phyloP scores from a whole-genome alignment of 805 yeast genomes.

The Kazachstania taianensis region DNA sequence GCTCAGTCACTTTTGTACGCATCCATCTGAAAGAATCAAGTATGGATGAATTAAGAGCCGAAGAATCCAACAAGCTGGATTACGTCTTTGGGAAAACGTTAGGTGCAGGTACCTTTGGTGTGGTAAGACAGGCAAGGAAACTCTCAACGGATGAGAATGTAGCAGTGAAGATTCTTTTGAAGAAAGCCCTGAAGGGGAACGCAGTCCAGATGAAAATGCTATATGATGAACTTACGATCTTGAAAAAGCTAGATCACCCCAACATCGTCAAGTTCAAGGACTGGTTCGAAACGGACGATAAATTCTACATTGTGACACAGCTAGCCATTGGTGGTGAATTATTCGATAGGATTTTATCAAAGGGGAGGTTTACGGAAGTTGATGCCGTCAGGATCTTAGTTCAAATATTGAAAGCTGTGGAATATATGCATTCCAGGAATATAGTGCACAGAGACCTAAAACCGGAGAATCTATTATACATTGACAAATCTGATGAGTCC shows the following conservation, averaged over 20 bases:
- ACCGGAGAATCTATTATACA: conserved; percentile 83
- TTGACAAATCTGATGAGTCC: conserved; percentile 46
- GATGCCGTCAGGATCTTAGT: conserved; percentile 72
- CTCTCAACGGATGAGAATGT: conserved; percentile 53
- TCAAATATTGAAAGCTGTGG: conserved; percentile 69
- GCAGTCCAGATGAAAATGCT: conserved; percentile 50
- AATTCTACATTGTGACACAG: conserved; percentile 88
- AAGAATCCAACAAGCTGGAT: conserved; percentile 30
- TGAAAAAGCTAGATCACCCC: conserved; percentile 63
- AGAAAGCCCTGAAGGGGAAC: conserved; percentile 72
- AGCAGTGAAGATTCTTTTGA: conserved; percentile 84
- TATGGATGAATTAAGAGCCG: background rate
- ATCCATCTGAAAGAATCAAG: too few species aligned
- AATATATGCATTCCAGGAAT: conserved; percentile 62
- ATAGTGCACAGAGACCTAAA: conserved; percentile 91
- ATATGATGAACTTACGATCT: conserved; percentile 62
- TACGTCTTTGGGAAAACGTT: conserved; percentile 75
- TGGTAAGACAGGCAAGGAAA: conserved; percentile 67
- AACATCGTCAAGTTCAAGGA: conserved; percentile 84
- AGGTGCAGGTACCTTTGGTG: conserved; percentile 94
- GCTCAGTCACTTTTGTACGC: too few species aligned
- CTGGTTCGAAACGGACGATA: conserved; percentile 89
- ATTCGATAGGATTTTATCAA: conserved; percentile 72
- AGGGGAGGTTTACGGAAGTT: conserved; percentile 78
- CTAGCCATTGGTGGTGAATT: conserved; percentile 93